Base-by-base conservation (phyloP, 192 early-diverging fungal genomes). In the Coemansia sp. region DNA sequence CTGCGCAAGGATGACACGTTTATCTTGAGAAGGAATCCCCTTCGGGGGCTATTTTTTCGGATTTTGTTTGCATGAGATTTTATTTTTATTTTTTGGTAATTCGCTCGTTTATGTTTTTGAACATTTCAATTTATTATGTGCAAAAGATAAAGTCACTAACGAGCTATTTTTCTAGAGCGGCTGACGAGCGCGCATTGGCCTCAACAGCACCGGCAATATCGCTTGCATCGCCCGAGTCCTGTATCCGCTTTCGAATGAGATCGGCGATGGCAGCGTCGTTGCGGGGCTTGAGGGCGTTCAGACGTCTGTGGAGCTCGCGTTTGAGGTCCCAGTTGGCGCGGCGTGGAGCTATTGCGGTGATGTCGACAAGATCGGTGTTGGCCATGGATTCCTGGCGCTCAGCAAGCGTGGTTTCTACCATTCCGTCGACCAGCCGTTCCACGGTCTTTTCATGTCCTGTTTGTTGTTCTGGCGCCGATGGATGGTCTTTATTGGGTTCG, bases 271-370 rank as follows among this genome's bases (percentile, higher is more conserved):
- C 88, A 6, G 76, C 71, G 39, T 92, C 83, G 12, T 93, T 95
- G 55, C 73, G 84, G 41, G 84, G 83, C 61, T 94, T 90, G 43
- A 97, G 74, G 59, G 83, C 87, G 16, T 86, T 87, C 61, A 94
- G 63, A 65, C 88, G 91, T 40, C 85, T 88, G 65, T 95, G 90
- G 19, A 97, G 78, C 76, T 95, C 95, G 32, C 91, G 83, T 67
- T 93, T 94, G 57, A 97, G 71, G 75, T 97, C 95, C 92, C 91
- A 95, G 68, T 97, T 94, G 4, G 94, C 87, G 40, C 91, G 92
- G 66, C 87, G 89, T 6, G 95, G 93, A 15, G 94, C 95, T 18
- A 97, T 71, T 22, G 91, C 87, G 43, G 85, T 83, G 11, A 97
- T 82, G 72, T 95, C 94, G 18, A n/a, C n/a, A 85, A 73, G 21